Conservation (phyloP, 345 rosid species). For the Citrus glauca region DNA sequence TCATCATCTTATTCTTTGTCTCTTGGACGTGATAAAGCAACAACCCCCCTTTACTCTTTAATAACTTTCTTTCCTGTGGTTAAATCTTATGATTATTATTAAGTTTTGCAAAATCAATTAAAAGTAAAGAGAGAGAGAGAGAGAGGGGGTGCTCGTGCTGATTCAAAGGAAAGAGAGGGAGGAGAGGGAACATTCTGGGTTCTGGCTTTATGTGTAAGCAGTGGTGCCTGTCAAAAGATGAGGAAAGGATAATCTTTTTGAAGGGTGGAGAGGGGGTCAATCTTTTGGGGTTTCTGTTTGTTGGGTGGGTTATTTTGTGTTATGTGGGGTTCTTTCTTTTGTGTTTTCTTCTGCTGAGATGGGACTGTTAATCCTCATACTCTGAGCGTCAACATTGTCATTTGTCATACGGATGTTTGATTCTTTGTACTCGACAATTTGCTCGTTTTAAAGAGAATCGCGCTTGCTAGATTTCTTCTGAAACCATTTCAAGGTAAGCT, state of each 20-base stretch:
- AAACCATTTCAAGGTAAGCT: slow-evolving; percentile 17
- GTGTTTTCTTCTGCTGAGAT: slow-evolving; percentile 16
- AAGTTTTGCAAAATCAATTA: not conserved
- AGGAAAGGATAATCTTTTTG: slow-evolving; percentile 49
- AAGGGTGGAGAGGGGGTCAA: slow-evolving; percentile 28
- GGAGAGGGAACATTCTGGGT: slow-evolving; percentile 38
- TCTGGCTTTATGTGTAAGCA: slow-evolving; percentile 33
- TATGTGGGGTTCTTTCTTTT: not conserved
- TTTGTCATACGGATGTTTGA: slow-evolving; percentile 16
- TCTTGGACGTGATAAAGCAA: too few relatives aligned
- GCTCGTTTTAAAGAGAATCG: not conserved
- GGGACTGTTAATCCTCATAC: slow-evolving; percentile 10
- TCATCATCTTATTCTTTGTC: not conserved
- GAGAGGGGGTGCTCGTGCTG: slow-evolving; percentile 38
- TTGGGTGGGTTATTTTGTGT: slow-evolving; percentile 4
- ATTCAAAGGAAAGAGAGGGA: slow-evolving; percentile 38
- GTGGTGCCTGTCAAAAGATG: slow-evolving; percentile 42
- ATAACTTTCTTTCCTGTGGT: too few relatives aligned
- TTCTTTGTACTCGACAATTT: slow-evolving; percentile 17
- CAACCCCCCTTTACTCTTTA: not conserved
- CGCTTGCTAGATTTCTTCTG: slow-evolving; percentile 9
- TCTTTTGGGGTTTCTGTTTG: slow-evolving; percentile 13
- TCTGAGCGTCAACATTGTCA: slow-evolving; percentile 15
- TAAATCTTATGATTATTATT: too few relatives aligned
- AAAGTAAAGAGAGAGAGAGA: not conserved